Percentiles rank a stretch among this genome's conserved stretches.
Evolutionary conservation across 2,329 filamentous ascomycete genomes (phyloP).

Genomic region (Aquanectria penicillioides): DNA sequence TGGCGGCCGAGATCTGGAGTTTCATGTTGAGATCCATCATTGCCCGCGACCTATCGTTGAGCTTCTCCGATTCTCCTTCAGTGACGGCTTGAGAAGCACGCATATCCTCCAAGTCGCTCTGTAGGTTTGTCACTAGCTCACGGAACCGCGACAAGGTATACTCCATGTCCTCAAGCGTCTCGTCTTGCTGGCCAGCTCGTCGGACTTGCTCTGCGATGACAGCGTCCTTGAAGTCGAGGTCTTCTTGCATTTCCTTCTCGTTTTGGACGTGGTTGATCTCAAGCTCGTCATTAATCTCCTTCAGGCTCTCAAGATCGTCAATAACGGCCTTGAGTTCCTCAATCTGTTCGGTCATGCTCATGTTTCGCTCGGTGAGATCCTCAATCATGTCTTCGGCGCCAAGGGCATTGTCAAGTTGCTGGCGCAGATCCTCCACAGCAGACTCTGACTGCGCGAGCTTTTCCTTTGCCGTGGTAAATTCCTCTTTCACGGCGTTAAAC

Average conservation of each 20-base stretch:
- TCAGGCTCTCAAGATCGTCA: conserved; percentile 87
- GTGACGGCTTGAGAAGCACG: conserved; percentile 91
- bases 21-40: conserved; percentile 98
- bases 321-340: conserved; percentile 84
- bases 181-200: conserved; percentile 79
- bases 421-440: conserved; percentile 84
- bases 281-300: conserved; percentile 94
- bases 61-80: conserved; percentile 90
- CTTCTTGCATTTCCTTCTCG: conserved; percentile 93
- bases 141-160: conserved; percentile 90
- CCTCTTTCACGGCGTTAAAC: conserved; percentile 71
- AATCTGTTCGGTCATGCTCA: conserved; percentile 83
- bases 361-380: conserved; percentile 87
- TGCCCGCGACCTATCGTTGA: conserved; percentile 86
- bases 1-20: conserved; percentile 87
- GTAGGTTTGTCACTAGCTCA: conserved; percentile 85
- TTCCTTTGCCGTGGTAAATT: conserved; percentile 76
- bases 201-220: conserved; percentile 85
- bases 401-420: conserved; percentile 89
- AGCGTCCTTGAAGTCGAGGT: conserved; percentile 87
- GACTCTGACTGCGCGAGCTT: conserved; percentile 78
- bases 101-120: conserved; percentile 91
- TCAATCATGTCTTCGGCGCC: conserved; percentile 95
- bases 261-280: conserved; percentile 93
- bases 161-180: conserved; percentile 85